Conservation (phyloP, 371 early-diverging fungal genomes). For the Mucor velutinosus region DNA sequence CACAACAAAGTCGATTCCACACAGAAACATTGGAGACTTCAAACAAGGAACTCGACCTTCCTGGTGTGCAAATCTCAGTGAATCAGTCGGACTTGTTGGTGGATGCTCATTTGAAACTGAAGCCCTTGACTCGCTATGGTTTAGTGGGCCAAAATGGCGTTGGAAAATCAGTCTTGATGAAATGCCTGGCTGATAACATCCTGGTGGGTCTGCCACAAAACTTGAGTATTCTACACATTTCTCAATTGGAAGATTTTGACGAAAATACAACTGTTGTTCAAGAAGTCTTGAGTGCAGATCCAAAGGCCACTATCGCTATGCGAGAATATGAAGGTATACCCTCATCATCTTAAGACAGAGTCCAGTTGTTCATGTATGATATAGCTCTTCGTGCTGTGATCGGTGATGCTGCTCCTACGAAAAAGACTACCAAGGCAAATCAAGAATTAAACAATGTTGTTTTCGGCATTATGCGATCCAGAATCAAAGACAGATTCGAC, state of each 20-base stretch:
- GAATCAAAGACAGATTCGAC: constrained; percentile 45
- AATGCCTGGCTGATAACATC: constrained; percentile 68
- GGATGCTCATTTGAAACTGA: constrained; percentile 67
- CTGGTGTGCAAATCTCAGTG: constrained; percentile 73
- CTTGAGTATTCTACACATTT: constrained; percentile 77
- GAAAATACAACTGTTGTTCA: constrained; percentile 59
- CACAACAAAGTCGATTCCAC: constrained; percentile 89
- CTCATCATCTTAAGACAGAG: neutral
- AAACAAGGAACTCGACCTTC: constrained; percentile 64
- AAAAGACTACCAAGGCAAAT: constrained; percentile 2
- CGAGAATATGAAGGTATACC: constrained; percentile 38
- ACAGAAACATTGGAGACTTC: constrained; percentile 75
- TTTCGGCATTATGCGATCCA: constrained; percentile 31
- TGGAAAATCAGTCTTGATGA: constrained; percentile 89
- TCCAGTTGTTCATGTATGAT: neutral
- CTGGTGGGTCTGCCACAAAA: constrained; percentile 82
- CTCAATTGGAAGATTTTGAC: constrained; percentile 65
- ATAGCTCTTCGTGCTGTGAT: constrained; percentile 48
- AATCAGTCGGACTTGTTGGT: constrained; percentile 61
- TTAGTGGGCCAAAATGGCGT: constrained; percentile 88
- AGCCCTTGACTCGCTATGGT: constrained; percentile 69
- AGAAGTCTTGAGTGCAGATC: constrained; percentile 75
- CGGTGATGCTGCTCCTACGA: constrained; percentile 16
- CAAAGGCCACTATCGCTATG: constrained; percentile 42
- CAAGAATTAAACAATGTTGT: constrained; percentile 32